Percentiles rank a stretch among this genome's conserved stretches.
Conservation (phyloP, 805 yeast species). For the Schwanniomyces polymorphus region DNA sequence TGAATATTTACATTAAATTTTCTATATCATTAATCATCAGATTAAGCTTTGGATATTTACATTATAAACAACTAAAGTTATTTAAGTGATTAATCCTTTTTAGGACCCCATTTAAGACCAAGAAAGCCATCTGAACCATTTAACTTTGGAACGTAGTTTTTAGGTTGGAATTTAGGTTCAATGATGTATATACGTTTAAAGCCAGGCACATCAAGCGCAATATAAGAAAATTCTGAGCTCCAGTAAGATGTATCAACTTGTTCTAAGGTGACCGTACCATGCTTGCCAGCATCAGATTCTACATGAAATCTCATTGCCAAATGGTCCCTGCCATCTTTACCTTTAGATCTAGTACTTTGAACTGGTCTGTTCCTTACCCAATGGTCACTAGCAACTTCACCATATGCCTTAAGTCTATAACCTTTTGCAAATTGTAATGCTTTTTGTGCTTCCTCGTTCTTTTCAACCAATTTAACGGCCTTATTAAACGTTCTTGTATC, state of each 20-base stretch:
- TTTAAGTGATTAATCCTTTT: conserved; percentile 28
- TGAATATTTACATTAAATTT: neutral
- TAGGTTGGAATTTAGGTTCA: conserved; percentile 53
- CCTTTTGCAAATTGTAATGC: conserved; percentile 55
- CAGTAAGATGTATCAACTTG: conserved; percentile 69
- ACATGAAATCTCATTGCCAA: conserved; percentile 84
- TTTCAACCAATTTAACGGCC: conserved; percentile 75
- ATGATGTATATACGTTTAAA: conserved; percentile 66
- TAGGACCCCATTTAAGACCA: conserved; percentile 88
- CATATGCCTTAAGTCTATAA: conserved; percentile 76
- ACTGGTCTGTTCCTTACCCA: conserved; percentile 92
- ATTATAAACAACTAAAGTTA: neutral
- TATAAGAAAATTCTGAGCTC: conserved; percentile 67
- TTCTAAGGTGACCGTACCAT: conserved; percentile 77
- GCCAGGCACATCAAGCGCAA: conserved; percentile 77
- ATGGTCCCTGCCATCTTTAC: conserved; percentile 77
- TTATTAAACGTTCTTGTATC: conserved; percentile 89
- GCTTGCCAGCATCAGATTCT: conserved; percentile 60
- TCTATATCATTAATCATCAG: neutral
- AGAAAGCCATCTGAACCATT: conserved; percentile 57
- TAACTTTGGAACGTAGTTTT: conserved; percentile 39
- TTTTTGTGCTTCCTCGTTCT: conserved; percentile 59
- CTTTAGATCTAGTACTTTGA: conserved; percentile 63
- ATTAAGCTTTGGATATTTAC: neutral
- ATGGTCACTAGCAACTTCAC: conserved; percentile 67